phyloP scores from a whole-genome alignment of 164 flowering plant genomes.

The Tetrastigma voinierianum region DNA sequence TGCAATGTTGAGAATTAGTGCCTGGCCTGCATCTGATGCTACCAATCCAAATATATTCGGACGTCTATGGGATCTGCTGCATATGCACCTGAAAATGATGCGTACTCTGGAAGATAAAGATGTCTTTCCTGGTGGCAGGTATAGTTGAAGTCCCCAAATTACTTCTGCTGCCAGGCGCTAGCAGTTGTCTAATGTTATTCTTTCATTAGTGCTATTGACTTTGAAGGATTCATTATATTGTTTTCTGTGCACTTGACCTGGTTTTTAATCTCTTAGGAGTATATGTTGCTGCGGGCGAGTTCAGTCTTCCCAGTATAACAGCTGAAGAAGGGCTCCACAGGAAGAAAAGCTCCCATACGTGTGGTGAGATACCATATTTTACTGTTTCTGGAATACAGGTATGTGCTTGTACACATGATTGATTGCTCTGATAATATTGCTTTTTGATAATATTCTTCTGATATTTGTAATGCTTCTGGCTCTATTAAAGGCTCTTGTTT shows the following conservation, averaged over 20 bases:
- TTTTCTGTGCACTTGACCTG: background rate
- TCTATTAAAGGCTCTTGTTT: too few species aligned
- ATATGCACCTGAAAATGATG: conserved; percentile 93
- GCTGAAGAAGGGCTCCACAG: conserved; percentile 86
- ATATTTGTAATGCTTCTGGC: too few species aligned
- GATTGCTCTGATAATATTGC: background rate
- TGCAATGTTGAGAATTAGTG: conserved; percentile 90
- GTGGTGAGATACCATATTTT: conserved; percentile 97
- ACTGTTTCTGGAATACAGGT: conserved; percentile 99
- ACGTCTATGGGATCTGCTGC: conserved; percentile 97
- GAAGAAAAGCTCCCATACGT: conserved; percentile 95
- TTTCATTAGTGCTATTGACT: background rate
- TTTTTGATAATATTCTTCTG: background rate
- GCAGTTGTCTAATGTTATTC: background rate
- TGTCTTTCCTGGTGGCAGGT: conserved; percentile 98
- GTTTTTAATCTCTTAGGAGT: conserved; percentile 61
- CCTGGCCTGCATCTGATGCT: conserved; percentile 87
- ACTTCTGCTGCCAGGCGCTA: background rate
- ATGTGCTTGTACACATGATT: conserved; percentile 8
- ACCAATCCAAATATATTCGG: conserved; percentile 89
- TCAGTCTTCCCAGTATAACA: conserved; percentile 85
- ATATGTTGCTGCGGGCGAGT: conserved; percentile 96
- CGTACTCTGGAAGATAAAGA: conserved; percentile 92
- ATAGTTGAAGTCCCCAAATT: background rate
- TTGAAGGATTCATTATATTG: background rate